Evolutionary conservation across 1,139 yeast species (phyloP), one percentile per base, ranked within the genome.

Genomic region (Blastobotrys capitulatus): DNA sequence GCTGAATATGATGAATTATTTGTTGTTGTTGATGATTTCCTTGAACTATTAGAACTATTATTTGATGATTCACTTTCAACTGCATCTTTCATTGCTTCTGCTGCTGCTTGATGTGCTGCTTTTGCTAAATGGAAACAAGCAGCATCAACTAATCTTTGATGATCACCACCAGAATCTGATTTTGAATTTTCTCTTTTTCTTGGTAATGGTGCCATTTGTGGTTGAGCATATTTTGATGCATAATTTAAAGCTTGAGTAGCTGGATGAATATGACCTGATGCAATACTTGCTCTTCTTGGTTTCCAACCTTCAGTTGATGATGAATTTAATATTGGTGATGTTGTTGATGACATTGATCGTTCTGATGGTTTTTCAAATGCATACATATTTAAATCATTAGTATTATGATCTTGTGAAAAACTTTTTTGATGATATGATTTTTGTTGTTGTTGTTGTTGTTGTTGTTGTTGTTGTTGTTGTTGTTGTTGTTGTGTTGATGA

Each of bases 91-190:
- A 58, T 60, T 2, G 67, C 66, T 5, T 64, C 67, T 16, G 64
- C 59, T n/a, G 80, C 75, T 16, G 80, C 78, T 38, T 77, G 72
- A 13, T 83, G 86, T 2, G 94, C 95, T 25, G 94, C 94, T 42
- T 82, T 73, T 0, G 94, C 92, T 62, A 86, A 82, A 64, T 85
- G 92, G 55, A 92, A 79, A 63, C 95, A 86, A 1, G 95, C 94
- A 59, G 84, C 77, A 61, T 83, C 86, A 25, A 85, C 88, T 36
- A 86, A 72, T 51, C 84, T 74, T 57, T 81, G 75, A 61, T 85
- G 92, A 60, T 84, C 89, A 7, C 64, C 61, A 32, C 46, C 32
- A 18, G 35, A 32, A 19, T 44, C 48, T 6, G 43, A 38, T 8
- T 42, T 19, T 9, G 41, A 22, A 25, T 36, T 16, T 19, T 43